These are phyloP conservation scores for Monosporascus sp. DNA, from an alignment of 2,329 filamentous ascomycete species.

Conservation along the genomic window DNA sequence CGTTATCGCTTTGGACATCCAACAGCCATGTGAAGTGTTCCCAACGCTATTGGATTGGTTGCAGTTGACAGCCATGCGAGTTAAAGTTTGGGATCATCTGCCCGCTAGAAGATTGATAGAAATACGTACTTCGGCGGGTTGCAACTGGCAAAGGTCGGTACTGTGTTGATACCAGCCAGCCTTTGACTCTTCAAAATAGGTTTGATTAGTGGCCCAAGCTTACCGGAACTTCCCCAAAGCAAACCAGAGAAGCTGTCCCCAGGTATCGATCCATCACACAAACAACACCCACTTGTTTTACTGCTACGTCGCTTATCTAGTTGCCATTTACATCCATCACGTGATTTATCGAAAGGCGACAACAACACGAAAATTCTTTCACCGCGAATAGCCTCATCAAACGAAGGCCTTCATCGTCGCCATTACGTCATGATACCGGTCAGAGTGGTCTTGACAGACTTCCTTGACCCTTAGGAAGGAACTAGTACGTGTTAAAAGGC, in stretches of 20 bases:
- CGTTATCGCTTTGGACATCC: no score
- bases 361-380: slow-evolving; percentile 17
- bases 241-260: background rate
- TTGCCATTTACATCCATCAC: slow-evolving; percentile 15
- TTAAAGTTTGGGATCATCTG: no score
- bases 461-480: slow-evolving; percentile 7
- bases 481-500: slow-evolving; percentile 21
- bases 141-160: no score
- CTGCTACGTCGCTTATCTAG: no score
- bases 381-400: slow-evolving; percentile 24
- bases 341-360: slow-evolving; percentile 21
- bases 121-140: no score
- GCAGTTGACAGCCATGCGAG: no score
- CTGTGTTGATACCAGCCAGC: no score
- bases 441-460: slow-evolving; percentile 19
- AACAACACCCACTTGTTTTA: background rate
- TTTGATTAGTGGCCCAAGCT: background rate
- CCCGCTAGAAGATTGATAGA: no score
- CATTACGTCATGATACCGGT: slow-evolving; percentile 19
- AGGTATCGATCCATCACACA: background rate
- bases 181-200: no score
- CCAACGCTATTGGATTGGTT: no score
- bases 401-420: slow-evolving; percentile 14
- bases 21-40: no score
- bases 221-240: background rate